Conservation (phyloP, 2,329 filamentous ascomycete species). For the Talaromyces atroroseus region DNA sequence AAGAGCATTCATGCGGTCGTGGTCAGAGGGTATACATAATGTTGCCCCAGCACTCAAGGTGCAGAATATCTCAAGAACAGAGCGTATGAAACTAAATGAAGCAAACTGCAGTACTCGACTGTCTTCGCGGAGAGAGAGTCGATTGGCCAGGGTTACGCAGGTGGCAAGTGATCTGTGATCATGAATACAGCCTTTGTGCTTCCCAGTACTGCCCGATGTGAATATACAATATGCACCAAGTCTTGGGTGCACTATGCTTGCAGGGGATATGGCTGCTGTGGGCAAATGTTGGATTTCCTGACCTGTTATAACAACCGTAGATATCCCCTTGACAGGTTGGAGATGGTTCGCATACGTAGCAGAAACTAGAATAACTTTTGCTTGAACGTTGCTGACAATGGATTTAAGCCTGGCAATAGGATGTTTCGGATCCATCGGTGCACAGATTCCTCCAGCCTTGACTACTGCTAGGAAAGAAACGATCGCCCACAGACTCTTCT, state of each 20-base stretch:
- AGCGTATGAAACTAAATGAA: slow-evolving; percentile 49
- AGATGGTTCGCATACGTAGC: no score
- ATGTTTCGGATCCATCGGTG: slow-evolving; percentile 1
- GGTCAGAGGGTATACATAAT: slow-evolving; percentile 52
- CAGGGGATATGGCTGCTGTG: no score
- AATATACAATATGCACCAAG: slow-evolving; percentile 37
- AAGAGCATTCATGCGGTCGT: slow-evolving; percentile 32
- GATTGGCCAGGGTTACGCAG: slow-evolving; percentile 48
- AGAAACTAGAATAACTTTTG: not conserved
- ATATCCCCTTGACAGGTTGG: no score
- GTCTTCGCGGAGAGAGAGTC: slow-evolving; percentile 40
- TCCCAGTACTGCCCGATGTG: slow-evolving; percentile 50
- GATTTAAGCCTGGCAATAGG: not conserved
- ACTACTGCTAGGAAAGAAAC: slow-evolving; percentile 15
- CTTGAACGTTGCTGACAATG: not conserved
- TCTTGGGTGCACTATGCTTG: no score
- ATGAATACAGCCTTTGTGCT: slow-evolving; percentile 54
- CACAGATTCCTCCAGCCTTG: slow-evolving; percentile 14
- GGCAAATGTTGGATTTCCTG: no score
- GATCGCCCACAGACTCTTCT: slow-evolving; percentile 12
- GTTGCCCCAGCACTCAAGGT: slow-evolving; percentile 54
- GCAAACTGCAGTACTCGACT: no score
- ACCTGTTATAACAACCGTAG: no score
- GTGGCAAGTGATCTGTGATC: slow-evolving; percentile 56
- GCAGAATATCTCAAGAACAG: slow-evolving; percentile 51